Evolutionary conservation across 306 rosid species (phyloP), one percentile per base, ranked within the genome.

Genomic region (Betula pendula): DNA sequence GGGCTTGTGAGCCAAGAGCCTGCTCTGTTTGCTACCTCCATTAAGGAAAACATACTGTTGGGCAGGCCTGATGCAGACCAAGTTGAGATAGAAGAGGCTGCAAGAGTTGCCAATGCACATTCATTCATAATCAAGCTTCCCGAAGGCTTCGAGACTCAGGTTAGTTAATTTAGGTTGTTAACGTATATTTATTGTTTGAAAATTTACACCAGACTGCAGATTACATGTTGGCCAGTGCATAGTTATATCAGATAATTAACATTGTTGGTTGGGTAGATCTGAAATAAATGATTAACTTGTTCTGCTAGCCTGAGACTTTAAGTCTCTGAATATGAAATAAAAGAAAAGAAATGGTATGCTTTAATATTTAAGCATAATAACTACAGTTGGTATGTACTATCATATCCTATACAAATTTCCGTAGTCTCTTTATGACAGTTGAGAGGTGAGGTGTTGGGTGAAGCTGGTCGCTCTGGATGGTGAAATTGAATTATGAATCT

Each of bases 1-100:
- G 98, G 98, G 63, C 85, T 95, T 50, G 98, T 95, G 84, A 95
- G 98, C 76, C 98, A 95, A 88, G 98, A 95, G 76, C 98, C 98
- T 27, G 97, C 98, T 65, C 85, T 95, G 50, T 95, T 95, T 81
- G 98, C 98, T 25, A 95, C 98, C 75, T 88, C 98, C 76, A 95
- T 95, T 17, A 80, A 87, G 52, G 98, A 95, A 78, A 95, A 95
- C 77, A 95, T 95, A 80, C 88, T 92, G 16, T 86, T 95, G 89
- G 97, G 98, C 4, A 85, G 98, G 77, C 96, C 98, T 51, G 98
- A 92, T 79, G 98, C 97, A 3, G 81, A 81, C 76, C 98, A 90
- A 80, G 85, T 85, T 75, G 98, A 95, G 91, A 89, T 95, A 2
- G 98, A 95, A 85, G 98, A 95, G 87, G 96, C 98, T 42, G 98